A percentile compares a stretch with the other conserved stretches of the same genome.
Conservation (phyloP, 2,329 filamentous ascomycete species). For the Fonsecaea multimorphosa region DNA sequence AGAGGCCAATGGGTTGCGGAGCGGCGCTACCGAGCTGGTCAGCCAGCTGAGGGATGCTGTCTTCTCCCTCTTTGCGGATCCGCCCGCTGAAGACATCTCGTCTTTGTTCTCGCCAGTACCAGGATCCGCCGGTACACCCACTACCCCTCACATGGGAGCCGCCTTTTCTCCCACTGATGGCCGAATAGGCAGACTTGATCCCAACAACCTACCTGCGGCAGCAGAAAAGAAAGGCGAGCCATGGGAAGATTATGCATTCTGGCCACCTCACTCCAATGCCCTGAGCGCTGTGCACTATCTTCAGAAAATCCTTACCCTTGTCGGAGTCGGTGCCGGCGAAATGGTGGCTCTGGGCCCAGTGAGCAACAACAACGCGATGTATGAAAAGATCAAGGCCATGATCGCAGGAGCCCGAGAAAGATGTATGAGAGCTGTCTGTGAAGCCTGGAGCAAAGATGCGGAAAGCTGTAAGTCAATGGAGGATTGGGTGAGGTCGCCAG, state of each 20-base stretch:
- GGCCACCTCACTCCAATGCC: constrained; percentile 91
- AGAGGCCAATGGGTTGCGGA: constrained; percentile 73
- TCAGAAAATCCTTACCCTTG: constrained; percentile 76
- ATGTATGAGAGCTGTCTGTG: constrained; percentile 82
- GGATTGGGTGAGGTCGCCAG: constrained; percentile 85
- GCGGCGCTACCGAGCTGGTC: constrained; percentile 81
- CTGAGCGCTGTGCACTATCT: constrained; percentile 91
- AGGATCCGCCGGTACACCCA: constrained; percentile 47
- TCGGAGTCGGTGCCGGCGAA: constrained; percentile 86
- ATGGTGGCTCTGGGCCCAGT: constrained; percentile 77
- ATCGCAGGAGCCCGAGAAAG: constrained; percentile 82
- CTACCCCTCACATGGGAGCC: constrained; percentile 69
- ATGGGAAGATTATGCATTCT: constrained; percentile 95
- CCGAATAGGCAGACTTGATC: constrained; percentile 76
- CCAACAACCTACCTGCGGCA: constrained; percentile 74
- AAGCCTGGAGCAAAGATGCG: constrained; percentile 90
- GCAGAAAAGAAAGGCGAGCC: constrained; percentile 79
- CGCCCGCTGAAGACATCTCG: constrained; percentile 89
- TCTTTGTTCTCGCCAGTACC: constrained; percentile 82
- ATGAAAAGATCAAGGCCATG: constrained; percentile 76
- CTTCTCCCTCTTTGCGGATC: constrained; percentile 80
- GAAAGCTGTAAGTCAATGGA: constrained; percentile 92
- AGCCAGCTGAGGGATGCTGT: constrained; percentile 80
- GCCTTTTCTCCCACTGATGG: constrained; percentile 69
- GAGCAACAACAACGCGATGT: constrained; percentile 59